Base-by-base conservation (phyloP, 2,329 filamentous ascomycete species). In the Diaporthe sp. region DNA sequence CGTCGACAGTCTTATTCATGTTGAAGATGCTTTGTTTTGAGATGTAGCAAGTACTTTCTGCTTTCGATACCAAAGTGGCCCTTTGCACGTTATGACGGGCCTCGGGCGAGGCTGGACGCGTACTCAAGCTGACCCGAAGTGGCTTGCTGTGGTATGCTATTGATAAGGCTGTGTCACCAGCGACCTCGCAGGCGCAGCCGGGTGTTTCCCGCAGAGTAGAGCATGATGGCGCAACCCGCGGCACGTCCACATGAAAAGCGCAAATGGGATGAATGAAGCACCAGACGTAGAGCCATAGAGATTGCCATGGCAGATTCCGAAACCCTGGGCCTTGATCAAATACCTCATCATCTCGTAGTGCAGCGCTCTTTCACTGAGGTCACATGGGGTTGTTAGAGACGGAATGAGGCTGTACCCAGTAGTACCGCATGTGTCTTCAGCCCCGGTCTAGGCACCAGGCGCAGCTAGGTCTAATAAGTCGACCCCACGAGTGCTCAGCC, bases 1-100 rank as follows among this genome's bases (percentile, higher is more conserved):
- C 74, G 25, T 55, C 58, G 13, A 76, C 31, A 22, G 47, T 31
- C 12, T 47, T 55, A 22, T 74, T 53, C 75, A 76, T 75, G 1
- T 8, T 31, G 65, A 39, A 31, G 34, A 20, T 55, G 8, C 2
- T 53, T 39, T 31, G 2, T 31, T 9, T 28, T 37, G 2, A 13
- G 20, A 9, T 37, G 34, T 20, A 28, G 12, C 10, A 28, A 28
- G 34, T 55, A 20, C 9, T 31, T 42, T 55, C 34, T 55, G n/a
- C n/a, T 42, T 39, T 17, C 15, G 13, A 28, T 17, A 42, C n/a
- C 8, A 37, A 31, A 5, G 22, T 17, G 31, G 17, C 15, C 15
- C 6, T 39, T 34, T 34, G 42, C 31, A 22, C 15, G 28, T 65
- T 13, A 20, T 55, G 49, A 34, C 2, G 13, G 22, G n/a, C 42